These are phyloP conservation scores for Talaromyces sp. DNA, from an alignment of 2,329 filamentous ascomycete genomes.

Conservation along the genomic window DNA sequence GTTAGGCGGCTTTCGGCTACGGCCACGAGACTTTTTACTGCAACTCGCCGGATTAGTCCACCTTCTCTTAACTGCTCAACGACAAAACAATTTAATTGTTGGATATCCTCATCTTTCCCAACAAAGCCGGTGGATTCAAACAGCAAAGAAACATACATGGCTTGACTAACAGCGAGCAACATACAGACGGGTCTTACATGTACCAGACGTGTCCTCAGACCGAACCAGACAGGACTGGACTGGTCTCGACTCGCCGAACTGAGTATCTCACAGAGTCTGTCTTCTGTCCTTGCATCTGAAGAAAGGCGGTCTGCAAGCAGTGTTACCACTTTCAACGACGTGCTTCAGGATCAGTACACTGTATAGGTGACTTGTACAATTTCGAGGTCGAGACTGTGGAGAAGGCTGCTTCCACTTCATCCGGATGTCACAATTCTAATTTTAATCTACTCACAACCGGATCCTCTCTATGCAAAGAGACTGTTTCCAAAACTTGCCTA, in stretches of 20 bases:
- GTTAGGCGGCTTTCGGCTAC: not conserved
- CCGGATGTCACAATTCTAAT: not conserved
- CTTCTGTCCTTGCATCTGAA: constrained; percentile 10
- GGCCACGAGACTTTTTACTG: constrained; percentile 10
- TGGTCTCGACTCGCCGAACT: constrained; percentile 7
- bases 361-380: constrained; percentile 1
- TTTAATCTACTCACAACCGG: not conserved
- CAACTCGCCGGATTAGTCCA: constrained; percentile 13
- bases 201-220: not conserved
- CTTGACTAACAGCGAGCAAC: not conserved
- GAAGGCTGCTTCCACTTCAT: not conserved
- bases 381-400: constrained; percentile 4
- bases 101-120: constrained; percentile 5
- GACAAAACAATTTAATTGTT: not conserved
- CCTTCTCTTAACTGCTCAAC: not conserved
- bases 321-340: constrained; percentile 1
- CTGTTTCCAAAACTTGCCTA: too few species aligned
- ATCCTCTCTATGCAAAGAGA: not conserved
- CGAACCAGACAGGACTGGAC: not conserved
- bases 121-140: not conserved
- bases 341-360: constrained; percentile 1
- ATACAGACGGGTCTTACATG: not conserved
- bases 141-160: not conserved
- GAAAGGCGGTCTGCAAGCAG: constrained; percentile 13
- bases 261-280: not conserved